These are phyloP conservation scores for Cryphonectria naterciae DNA, from an alignment of 2,329 filamentous ascomycete genomes.

Conservation along the genomic window DNA sequence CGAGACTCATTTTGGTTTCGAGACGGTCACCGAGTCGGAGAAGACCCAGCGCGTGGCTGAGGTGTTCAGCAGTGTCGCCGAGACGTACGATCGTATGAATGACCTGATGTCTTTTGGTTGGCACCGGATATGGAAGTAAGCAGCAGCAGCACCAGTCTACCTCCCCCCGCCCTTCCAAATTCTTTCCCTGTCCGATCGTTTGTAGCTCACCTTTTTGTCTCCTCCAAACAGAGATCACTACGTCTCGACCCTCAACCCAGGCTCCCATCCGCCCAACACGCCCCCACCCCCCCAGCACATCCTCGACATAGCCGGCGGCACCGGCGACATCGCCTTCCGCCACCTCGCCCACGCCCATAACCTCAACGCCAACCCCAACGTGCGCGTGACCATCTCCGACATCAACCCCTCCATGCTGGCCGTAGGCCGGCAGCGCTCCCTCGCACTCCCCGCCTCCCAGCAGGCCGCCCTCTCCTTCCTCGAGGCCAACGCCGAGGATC, in stretches of 20 bases:
- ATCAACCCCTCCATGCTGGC: slow-evolving; percentile 51
- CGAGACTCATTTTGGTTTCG: slow-evolving; percentile 89
- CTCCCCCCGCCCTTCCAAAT: neutral
- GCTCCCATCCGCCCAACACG: slow-evolving; percentile 53
- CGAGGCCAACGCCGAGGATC: slow-evolving; percentile 85
- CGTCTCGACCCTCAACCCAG: slow-evolving; percentile 87
- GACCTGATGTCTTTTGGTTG: slow-evolving; percentile 98
- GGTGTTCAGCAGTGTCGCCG: slow-evolving; percentile 94
- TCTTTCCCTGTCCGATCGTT: too few relatives aligned
- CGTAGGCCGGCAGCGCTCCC: slow-evolving; percentile 50
- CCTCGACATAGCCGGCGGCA: slow-evolving; percentile 95
- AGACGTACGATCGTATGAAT: slow-evolving; percentile 97
- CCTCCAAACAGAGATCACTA: slow-evolving; percentile 72
- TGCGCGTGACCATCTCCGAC: slow-evolving; percentile 50
- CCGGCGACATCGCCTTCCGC: slow-evolving; percentile 96
- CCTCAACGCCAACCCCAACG: slow-evolving; percentile 69
- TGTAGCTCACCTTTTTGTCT: slow-evolving; percentile 17
- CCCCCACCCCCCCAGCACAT: slow-evolving; percentile 66
- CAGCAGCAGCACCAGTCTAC: slow-evolving; percentile 22
- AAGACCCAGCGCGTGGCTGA: slow-evolving; percentile 75
- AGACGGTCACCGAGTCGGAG: slow-evolving; percentile 79
- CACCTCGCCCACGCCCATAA: slow-evolving; percentile 86
- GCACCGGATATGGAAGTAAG: slow-evolving; percentile 89
- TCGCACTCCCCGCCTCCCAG: slow-evolving; percentile 38
- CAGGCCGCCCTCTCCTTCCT: slow-evolving; percentile 68